phyloP scores from a whole-genome alignment of 1,284 basidiomycete genomes.

The Cerrena zonata region DNA sequence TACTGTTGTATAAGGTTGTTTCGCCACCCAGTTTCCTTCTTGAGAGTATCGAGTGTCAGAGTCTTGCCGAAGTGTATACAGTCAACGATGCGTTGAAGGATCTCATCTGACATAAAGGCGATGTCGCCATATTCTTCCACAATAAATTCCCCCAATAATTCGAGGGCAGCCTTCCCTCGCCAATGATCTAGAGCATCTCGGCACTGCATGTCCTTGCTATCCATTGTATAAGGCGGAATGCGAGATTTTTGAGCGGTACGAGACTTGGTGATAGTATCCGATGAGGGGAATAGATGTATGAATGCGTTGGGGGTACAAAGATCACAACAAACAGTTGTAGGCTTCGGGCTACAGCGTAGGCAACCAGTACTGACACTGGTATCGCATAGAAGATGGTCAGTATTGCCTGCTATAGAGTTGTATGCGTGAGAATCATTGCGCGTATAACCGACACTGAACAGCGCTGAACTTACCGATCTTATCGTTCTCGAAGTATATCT shows the following conservation, averaged over 20 bases:
- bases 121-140: background rate
- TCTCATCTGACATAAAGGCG: background rate
- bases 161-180: background rate
- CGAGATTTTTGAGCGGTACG: background rate
- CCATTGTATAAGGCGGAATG: background rate
- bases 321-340: constrained; percentile 7
- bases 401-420: background rate
- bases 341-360: constrained; percentile 4
- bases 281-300: background rate
- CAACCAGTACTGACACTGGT: background rate
- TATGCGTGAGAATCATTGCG: background rate
- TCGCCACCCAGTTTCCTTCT: background rate
- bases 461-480: constrained; percentile 1
- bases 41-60: background rate
- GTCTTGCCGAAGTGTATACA: background rate
- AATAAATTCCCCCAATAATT: background rate
- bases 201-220: background rate
- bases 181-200: background rate
- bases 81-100: background rate
- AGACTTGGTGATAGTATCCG: too few relatives aligned
- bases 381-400: constrained; percentile 1
- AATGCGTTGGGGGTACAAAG: constrained; percentile 6
- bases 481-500: constrained; percentile 1
- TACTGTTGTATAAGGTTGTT: background rate
- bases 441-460: too few relatives aligned